Base-by-base conservation (phyloP, 352 stramenopile species). In the Phytophthora fragariae region DNA sequence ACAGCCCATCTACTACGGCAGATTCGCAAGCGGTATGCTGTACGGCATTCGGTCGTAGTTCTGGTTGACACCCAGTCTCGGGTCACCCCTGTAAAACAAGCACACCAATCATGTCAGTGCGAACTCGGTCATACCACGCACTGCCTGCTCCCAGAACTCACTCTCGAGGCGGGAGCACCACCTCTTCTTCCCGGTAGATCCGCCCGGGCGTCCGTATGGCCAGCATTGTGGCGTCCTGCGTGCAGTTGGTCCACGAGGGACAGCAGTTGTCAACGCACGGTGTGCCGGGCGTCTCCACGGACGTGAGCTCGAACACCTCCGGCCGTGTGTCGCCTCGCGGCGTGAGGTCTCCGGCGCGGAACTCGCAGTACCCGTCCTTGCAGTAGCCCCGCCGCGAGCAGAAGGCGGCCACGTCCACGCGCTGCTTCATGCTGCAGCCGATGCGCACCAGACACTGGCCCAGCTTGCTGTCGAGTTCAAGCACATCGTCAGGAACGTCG, bases 31-130 rank as follows among this genome's bases (percentile, higher is more conserved):
- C 41, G 85, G 87, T 55, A 94, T 87, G 66, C 78, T 92, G 79
- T 92, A 94, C 10, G 87, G 85, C 83, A 92, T 94, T 41, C 83
- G 81, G 57, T 92, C 84, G 70, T 94, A 92, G 59, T 83, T 72
- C 65, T 94, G 87, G 68, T 92, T 92, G 11, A 92, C 87, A 17
- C 87, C 86, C 47, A 94, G 66, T 3, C 86, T 84, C 8, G 82
- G 83, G 57, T 94, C 86, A 15, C 86, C 85, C 53, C 83, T 93
- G 63, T 11, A 73, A 44, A n/a, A 14, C 12, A 29, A 72, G 37
- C 19, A 11, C 35, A 15, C 35, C 2, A 49, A 14, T 3, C 41
- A 21, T 14, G 14, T 49, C 60, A 41, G 21, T 37, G 21, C 11
- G 21, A 27, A 21, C 12, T 39, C 27, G 62, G 33, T 24, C 58